Evolutionary conservation across 208 protist genomes (phyloP), one percentile per base, ranked within the genome.

Genomic region (Trypanosoma platydactyli): DNA sequence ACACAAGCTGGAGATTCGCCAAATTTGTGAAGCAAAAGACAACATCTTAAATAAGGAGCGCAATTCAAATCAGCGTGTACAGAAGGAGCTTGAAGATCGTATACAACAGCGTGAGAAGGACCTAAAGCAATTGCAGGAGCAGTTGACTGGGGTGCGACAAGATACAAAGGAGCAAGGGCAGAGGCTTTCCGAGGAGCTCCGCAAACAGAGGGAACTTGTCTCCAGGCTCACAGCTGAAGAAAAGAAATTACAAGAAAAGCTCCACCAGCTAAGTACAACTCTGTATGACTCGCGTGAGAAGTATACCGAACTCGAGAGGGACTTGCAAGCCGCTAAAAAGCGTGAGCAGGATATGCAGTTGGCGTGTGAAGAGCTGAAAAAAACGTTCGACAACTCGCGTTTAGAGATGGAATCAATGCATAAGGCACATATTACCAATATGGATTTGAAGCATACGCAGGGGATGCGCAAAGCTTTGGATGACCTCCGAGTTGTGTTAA

Each of bases 61-160:
- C 22, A 29, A n/a, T 7, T 18, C 53, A 11, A 44, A 46, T 22
- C 55, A 63, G 16, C 44, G 40, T 4, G 18, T 27, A n/a, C 40
- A 51, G 40, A 46, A 64, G 18, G 40, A 58, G 15, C 5, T 70
- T 20, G 22, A 50, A 12, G 46, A 38, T 12, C 20, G 50, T 3
- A 11, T 66, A 12, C 59, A 49, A 2, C 53, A 30, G 9, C 54
- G 63, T 45, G 56, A 60, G 9, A 53, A 61, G n/a, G 64, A 76
- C 22, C 24, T 77, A 18, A 61, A 69, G 24, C 50, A 69, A 59
- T 16, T 73, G 35, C 35, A 62, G 6, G 56, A 30, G 6, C 57
- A 77, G 49, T 59, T 78, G 33, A 68, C 68, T 7, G 35, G 46
- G 27, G 35, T 83, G 49, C 68, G 80, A 64, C 35, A 61, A n/a